Conservation (phyloP, 805 yeast species). For the Teunomyces panamensis region DNA sequence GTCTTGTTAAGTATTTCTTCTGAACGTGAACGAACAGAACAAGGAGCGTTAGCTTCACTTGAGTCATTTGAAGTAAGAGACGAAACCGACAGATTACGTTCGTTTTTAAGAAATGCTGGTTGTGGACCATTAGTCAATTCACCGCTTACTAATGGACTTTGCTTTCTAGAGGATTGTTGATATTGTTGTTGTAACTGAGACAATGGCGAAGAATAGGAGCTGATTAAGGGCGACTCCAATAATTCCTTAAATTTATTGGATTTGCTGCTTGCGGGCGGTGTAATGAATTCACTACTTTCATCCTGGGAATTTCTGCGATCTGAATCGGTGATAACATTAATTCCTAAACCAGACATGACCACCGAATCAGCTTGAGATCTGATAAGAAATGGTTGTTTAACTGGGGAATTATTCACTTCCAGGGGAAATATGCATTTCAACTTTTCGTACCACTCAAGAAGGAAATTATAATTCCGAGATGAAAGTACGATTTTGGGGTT, state of each 20-base stretch:
- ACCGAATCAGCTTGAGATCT: constrained; percentile 12
- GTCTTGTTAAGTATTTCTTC: constrained; percentile 12
- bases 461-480: constrained; percentile 11
- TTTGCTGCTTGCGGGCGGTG: constrained; percentile 8
- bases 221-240: constrained; percentile 10
- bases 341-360: constrained; percentile 33
- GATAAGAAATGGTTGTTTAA: constrained; percentile 18
- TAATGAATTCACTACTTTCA: constrained; percentile 3
- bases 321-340: constrained; percentile 19
- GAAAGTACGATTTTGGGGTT: constrained; percentile 17
- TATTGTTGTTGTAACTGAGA: constrained; percentile 14
- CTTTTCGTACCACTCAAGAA: constrained; percentile 30
- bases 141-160: not conserved
- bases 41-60: constrained; percentile 3
- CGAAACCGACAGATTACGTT: constrained; percentile 1
- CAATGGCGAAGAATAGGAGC: constrained; percentile 11
- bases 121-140: constrained; percentile 2
- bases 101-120: constrained; percentile 3
- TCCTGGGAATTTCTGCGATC: constrained; percentile 8
- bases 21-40: constrained; percentile 8
- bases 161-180: constrained; percentile 3
- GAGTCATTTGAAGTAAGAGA: constrained; percentile 8
- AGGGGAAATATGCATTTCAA: constrained; percentile 34
- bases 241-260: constrained; percentile 13
- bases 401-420: constrained; percentile 22